Conservation (phyloP, 352 stramenopile genomes). For the Halophytophthora batemanensis region DNA sequence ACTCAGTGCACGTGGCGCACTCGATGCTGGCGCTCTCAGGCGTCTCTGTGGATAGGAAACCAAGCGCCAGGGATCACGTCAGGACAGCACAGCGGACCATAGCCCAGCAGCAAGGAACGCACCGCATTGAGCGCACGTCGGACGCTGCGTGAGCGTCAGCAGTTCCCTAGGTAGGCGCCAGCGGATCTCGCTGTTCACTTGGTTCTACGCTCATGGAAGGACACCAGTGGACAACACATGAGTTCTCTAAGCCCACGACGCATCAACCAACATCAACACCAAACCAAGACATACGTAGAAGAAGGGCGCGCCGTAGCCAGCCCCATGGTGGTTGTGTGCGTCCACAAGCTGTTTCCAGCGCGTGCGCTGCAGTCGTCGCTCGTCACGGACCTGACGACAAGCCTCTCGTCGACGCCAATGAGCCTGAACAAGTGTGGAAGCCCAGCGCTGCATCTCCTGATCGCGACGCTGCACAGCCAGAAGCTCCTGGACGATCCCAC, state of each 20-base stretch:
- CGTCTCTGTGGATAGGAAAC: slow-evolving; percentile 25
- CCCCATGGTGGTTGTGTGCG: slow-evolving; percentile 68
- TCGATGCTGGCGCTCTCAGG: slow-evolving; percentile 64
- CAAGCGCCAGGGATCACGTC: neutral
- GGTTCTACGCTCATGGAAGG: slow-evolving; percentile 50
- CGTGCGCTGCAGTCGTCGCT: slow-evolving; percentile 40
- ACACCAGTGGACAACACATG: slow-evolving; percentile 1
- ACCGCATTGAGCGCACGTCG: slow-evolving; percentile 89
- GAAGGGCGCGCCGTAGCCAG: slow-evolving; percentile 78
- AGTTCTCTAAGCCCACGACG: neutral
- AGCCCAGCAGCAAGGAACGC: slow-evolving; percentile 8
- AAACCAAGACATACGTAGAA: slow-evolving; percentile 76
- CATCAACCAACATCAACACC: neutral
- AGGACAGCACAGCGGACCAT: neutral
- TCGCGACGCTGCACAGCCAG: slow-evolving; percentile 35
- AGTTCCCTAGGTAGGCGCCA: slow-evolving; percentile 90
- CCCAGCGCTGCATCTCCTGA: slow-evolving; percentile 66
- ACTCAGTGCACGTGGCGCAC: slow-evolving; percentile 88
- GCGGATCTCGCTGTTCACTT: slow-evolving; percentile 88
- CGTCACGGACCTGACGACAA: slow-evolving; percentile 22
- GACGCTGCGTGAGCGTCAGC: slow-evolving; percentile 69
- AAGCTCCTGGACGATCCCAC: slow-evolving; percentile 44
- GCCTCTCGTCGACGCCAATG: slow-evolving; percentile 58
- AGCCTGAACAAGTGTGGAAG: slow-evolving; percentile 62
- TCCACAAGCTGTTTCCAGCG: slow-evolving; percentile 93